These are phyloP conservation scores for Plasmodium vivax DNA, from an alignment of 169 alveolate species.

Conservation along the genomic window DNA sequence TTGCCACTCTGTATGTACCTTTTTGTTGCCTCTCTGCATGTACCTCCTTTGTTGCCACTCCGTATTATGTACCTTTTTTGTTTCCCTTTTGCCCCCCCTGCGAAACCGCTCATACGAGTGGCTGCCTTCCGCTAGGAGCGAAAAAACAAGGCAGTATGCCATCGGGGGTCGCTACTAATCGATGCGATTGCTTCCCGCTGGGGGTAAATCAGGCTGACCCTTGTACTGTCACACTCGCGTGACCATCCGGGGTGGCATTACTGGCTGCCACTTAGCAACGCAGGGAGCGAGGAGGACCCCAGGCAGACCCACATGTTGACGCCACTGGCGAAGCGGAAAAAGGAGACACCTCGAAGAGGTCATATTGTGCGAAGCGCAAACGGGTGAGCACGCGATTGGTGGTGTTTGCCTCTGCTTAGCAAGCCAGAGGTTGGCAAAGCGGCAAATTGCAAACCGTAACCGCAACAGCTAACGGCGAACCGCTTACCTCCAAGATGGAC, in stretches of 20 bases:
- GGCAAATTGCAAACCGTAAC: background rate
- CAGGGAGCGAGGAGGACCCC: background rate
- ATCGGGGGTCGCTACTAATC: background rate
- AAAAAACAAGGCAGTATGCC: background rate
- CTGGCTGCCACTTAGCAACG: background rate
- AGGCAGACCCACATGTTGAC: background rate
- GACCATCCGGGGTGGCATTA: background rate
- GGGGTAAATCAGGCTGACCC: background rate
- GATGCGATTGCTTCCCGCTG: background rate
- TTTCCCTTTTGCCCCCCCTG: background rate
- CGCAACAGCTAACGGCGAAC: background rate
- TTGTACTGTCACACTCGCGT: background rate
- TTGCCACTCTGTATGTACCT: background rate
- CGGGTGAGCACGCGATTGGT: background rate
- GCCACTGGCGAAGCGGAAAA: background rate
- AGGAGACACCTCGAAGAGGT: background rate
- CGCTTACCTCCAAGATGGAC: conserved; percentile 13
- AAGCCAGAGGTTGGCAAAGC: background rate
- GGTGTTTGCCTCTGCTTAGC: background rate
- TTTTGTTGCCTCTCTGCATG: background rate
- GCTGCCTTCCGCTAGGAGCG: background rate
- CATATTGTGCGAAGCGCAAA: background rate
- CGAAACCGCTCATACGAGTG: background rate
- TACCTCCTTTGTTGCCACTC: background rate
- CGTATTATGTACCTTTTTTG: background rate